Percentiles rank a stretch among this genome's conserved stretches.
Conservation (phyloP, 2,329 filamentous ascomycete species). For the Metarhizium brunneum region DNA sequence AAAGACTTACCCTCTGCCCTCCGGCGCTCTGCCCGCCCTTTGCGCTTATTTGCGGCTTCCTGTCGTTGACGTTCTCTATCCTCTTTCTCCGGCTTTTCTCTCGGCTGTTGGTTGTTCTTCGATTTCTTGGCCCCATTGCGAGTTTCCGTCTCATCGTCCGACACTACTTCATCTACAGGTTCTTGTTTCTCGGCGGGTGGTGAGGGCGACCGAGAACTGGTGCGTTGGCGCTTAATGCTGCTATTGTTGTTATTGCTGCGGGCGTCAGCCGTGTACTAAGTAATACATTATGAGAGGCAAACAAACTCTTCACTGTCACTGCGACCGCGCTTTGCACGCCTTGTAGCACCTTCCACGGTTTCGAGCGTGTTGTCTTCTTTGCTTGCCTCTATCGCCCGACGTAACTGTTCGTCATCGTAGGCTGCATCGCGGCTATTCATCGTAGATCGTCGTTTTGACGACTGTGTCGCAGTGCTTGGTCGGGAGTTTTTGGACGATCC, state of each 20-base stretch:
- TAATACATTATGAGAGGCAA: not conserved
- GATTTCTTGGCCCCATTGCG: slow-evolving; percentile 50
- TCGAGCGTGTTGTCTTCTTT: slow-evolving; percentile 62
- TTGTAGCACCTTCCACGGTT: slow-evolving; percentile 40
- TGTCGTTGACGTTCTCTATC: slow-evolving; percentile 65
- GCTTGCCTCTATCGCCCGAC: slow-evolving; percentile 88
- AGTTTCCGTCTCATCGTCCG: slow-evolving; percentile 56
- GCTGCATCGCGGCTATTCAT: slow-evolving; percentile 96
- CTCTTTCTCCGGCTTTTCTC: slow-evolving; percentile 57
- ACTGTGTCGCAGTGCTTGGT: slow-evolving; percentile 39
- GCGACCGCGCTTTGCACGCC: slow-evolving; percentile 71
- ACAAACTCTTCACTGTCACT: slow-evolving; percentile 94
- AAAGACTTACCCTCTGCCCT: slow-evolving; percentile 62
- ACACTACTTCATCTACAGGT: slow-evolving; percentile 48
- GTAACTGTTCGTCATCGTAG: slow-evolving; percentile 86
- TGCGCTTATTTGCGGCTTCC: slow-evolving; percentile 71
- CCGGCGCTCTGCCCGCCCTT: slow-evolving; percentile 71
- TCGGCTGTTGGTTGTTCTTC: slow-evolving; percentile 49
- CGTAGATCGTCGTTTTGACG: slow-evolving; percentile 80
- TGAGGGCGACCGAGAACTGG: slow-evolving; percentile 63
- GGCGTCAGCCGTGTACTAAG: slow-evolving; percentile 6
- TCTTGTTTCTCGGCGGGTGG: slow-evolving; percentile 38
- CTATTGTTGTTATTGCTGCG: slow-evolving; percentile 51
- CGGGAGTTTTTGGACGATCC: slow-evolving; percentile 48
- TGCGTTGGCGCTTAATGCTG: slow-evolving; percentile 73